Evolutionary conservation across 106 monocot species (phyloP), one percentile per base, ranked within the genome.

Genomic region (Platanthera zijinensis): DNA sequence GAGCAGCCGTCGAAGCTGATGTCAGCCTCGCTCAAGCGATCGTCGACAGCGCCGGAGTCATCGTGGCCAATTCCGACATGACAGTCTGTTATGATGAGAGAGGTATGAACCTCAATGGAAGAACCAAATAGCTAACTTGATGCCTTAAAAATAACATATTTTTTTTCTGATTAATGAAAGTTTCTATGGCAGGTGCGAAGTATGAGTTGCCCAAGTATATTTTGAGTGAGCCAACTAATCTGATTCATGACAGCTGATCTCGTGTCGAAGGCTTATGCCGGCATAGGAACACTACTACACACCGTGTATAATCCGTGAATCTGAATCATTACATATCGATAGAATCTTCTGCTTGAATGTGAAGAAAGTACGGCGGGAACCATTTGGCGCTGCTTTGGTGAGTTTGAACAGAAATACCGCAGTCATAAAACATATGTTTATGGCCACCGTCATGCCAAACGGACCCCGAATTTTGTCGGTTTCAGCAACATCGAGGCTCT

Each of bases 131-230:
- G 4, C 5, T 32, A 7, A 12, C 25, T 66, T 3, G 17, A 11
- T 70, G 3, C 52, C 48, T 13, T 63, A 17, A 12, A 25, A 10
- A 48, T 0, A 10, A 2, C 52, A 56, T 47, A 1, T 1, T 14
- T 3, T 14, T 3, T 4, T 70, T 45, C 45, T 69, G 12, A 67
- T 71, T 48, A 48, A 17, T 46, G 45, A 5, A 71, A 48, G 13
- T 47, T 48, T 71, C 18, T 50, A 21, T 52, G 69, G 52, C 84
- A 92, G 97, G 97, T 84, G 87, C 88, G 2, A 97, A 94, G 75
- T 96, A 96, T 78, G 90, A 90, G 73, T 80, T 90, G 52, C 87
- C 90, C 7, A 87, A 87, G 81, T 90, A 85, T 77, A 83, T 85
- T 75, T 75, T 90, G 62, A 90, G 87, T 50, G 90, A 90, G 83